Evolutionary conservation across 2,329 filamentous ascomycete genomes (phyloP), one percentile per base, ranked within the genome.

Genomic region (Lachnellula suecica): DNA sequence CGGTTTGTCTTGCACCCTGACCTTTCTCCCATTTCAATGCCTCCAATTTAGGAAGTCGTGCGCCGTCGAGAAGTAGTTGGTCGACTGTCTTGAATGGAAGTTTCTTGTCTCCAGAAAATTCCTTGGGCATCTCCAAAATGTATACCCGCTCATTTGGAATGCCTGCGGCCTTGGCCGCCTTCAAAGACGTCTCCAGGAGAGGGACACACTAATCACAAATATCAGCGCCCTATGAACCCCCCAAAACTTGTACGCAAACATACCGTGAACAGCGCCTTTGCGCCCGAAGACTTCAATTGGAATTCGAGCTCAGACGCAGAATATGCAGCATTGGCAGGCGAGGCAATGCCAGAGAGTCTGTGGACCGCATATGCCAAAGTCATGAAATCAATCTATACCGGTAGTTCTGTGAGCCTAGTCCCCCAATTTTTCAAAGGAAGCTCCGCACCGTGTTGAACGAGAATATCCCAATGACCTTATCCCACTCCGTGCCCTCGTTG

Each of bases 321-420:
- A 71, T 96, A 96, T 5, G 85, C 83, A 22, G 91, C 91, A 66
- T 96, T 97, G 3, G 90, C 91, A 0, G 92, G 91, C 19, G 86
- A 89, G 13, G 88, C 76, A 51, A 90, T 74, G 34, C 89, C 91
- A n/a, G 84, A 84, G 13, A 92, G 72, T 51, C 86, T 79, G 67
- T 93, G 89, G 15, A 88, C 78, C 3, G 89, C 86, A 78, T 88
- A 90, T 35, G 81, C 82, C 25, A 91, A 71, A 4, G 88, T 82
- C 55, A 91, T 72, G 48, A 87, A 89, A 69, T 94, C 89, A 57
- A 94, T 83, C 82, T 89, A 11, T 9, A 19, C 9, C 24, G 20
- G 17, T 34, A 44, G 41, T 17, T 13, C 15, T 37, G 4, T 53
- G 22, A 47, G 37, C 20, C 35, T 3, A 11, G 2, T 20, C 35